phyloP scores from a whole-genome alignment of 768 basidiomycete genomes.

The Galerina marginata region DNA sequence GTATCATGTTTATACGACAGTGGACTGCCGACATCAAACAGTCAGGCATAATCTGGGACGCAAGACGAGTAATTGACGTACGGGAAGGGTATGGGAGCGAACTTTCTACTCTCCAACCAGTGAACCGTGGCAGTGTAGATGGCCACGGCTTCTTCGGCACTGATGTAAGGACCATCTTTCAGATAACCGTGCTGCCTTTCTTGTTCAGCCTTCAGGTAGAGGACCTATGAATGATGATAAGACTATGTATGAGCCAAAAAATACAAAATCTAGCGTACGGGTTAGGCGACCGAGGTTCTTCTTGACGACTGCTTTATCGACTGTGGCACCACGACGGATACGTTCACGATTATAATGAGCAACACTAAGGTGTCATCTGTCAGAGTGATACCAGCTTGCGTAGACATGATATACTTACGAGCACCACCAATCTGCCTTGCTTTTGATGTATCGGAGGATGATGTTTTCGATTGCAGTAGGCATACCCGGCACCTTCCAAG shows the following conservation, averaged over 20 bases:
- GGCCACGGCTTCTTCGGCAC: conserved; percentile 97
- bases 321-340: conserved; percentile 95
- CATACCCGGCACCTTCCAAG: conserved; percentile 99
- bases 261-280: conserved; percentile 46
- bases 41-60: not conserved
- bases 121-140: conserved; percentile 99
- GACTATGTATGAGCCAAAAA: conserved; percentile 7
- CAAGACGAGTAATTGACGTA: conserved; percentile 38
- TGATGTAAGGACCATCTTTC: conserved; percentile 99
- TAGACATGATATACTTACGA: conserved; percentile 54
- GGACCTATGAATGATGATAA: conserved; percentile 44
- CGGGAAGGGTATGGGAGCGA: conserved; percentile 99
- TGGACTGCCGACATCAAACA: conserved; percentile 54
- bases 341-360: conserved; percentile 98
- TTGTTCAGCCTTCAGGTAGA: conserved; percentile 98
- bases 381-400: not conserved
- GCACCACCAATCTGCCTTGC: conserved; percentile 99
- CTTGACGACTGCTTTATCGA: conserved; percentile 98
- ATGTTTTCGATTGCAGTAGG: conserved; percentile 99
- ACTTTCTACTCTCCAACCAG: conserved; percentile 98
- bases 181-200: conserved; percentile 98
- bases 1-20: conserved; percentile 99
- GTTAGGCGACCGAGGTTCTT: conserved; percentile 99
- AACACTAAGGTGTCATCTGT: conserved; percentile 52
- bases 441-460: conserved; percentile 98